phyloP scores from a whole-genome alignment of 345 rosid species.

The Bruguiera parviflora region DNA sequence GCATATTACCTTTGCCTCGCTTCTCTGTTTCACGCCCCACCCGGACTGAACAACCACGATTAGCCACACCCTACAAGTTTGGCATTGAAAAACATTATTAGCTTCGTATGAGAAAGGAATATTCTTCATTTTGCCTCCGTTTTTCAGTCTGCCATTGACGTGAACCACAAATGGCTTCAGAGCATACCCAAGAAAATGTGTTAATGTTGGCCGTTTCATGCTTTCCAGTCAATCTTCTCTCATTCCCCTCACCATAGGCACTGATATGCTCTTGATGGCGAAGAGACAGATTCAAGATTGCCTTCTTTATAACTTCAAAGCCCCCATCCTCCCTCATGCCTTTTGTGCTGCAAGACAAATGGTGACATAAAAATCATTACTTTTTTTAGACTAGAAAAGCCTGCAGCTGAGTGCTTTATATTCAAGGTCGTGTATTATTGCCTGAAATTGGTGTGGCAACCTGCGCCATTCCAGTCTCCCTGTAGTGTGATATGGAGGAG shows the following conservation, averaged over 20 bases:
- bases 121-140: neutral
- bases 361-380: neutral
- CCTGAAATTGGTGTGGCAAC: conserved; percentile 97
- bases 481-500: conserved; percentile 22
- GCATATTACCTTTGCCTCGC: conserved; percentile 68
- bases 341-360: conserved; percentile 59
- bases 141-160: neutral
- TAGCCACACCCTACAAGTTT: conserved; percentile 76
- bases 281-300: conserved; percentile 83
- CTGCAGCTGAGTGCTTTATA: neutral
- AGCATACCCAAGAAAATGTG: conserved; percentile 88
- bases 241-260: conserved; percentile 98
- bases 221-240: conserved; percentile 93
- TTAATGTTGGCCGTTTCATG: conserved; percentile 93
- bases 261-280: conserved; percentile 85
- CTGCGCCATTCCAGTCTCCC: conserved; percentile 99
- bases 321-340: conserved; percentile 97
- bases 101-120: neutral
- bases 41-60: conserved; percentile 93
- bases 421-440: conserved; percentile 10
- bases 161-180: conserved; percentile 1
- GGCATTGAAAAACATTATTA: conserved; percentile 8
- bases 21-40: conserved; percentile 97
- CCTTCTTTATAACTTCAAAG: conserved; percentile 80
- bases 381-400: neutral